Evolutionary conservation across 176 grass and related monocot species (phyloP).

Genomic region (Musa troglodytarum): DNA sequence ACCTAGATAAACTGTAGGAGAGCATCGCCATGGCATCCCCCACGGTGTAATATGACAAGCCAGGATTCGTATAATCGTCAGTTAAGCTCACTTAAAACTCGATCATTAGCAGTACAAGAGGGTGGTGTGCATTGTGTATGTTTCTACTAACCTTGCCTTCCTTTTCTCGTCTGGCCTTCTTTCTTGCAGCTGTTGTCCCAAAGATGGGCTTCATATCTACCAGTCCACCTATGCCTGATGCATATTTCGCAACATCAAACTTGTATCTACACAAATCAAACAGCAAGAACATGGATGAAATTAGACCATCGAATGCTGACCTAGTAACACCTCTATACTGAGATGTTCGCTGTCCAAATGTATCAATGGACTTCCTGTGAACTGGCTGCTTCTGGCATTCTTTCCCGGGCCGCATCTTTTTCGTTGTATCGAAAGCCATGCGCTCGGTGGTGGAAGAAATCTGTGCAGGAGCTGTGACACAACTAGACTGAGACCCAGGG

Average conservation of each 20-base stretch:
- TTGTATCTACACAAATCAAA: background rate
- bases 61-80: constrained; percentile 3
- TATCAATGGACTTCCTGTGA: constrained; percentile 94
- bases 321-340: constrained; percentile 95
- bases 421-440: constrained; percentile 25
- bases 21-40: constrained; percentile 23
- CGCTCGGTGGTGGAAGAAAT: constrained; percentile 19
- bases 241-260: no score
- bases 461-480: constrained; percentile 46
- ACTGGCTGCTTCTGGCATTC: constrained; percentile 61
- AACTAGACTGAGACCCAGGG: constrained; percentile 63
- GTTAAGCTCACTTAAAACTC: background rate
- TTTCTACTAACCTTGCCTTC: constrained; percentile 69
- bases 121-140: background rate
- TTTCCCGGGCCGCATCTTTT: constrained; percentile 60
- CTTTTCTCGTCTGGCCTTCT: constrained; percentile 96
- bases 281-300: background rate
- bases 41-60: constrained; percentile 16
- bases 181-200: constrained; percentile 96
- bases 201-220: constrained; percentile 94
- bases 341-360: constrained; percentile 94
- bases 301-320: constrained; percentile 31
- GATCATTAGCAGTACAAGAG: background rate
- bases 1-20: constrained; percentile 63
- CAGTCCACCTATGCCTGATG: constrained; percentile 92